Evolutionary conservation across 1,139 yeast genomes (phyloP), one percentile per base, ranked within the genome.

Genomic region (Scheffersomyces stambukii): DNA sequence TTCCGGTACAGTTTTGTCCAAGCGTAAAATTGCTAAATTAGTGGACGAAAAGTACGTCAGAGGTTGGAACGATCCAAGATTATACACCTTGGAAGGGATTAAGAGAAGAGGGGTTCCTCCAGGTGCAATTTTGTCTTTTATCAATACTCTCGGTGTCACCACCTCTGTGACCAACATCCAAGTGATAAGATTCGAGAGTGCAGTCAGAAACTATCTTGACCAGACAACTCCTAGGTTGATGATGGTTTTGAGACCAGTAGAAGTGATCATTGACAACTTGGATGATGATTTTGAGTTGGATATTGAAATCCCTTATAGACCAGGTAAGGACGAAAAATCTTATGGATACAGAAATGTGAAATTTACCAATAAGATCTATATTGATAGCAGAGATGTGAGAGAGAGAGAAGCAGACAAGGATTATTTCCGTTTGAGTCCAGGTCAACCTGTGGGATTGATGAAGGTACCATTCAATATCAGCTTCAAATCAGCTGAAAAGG

Each of bases 71-170:
- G 99, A 93, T 60, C 99, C 99, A 45, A 77, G 99, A 52, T 70
- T 93, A 50, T 91, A 79, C 58, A 93, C 99, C 6, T 72, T 93
- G 44, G 98, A 88, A 48, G 96, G 94, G 25, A 79, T 93, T 37
- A 82, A 86, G 53, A 84, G 99, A 59, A 84, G 99, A 56, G 99
- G 99, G 64, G 81, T 93, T 6, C 98, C 99, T 41, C 98, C 99
- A n/a, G 97, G 97, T 20, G 96, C 97, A 15, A 85, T 93, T 52
- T 70, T 93, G 48, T 75, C 88, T 22, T 93, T 93, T 56, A 84
- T 93, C 49, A 86, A 89, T 53, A 93, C 96, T 26, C 73, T 93
- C 44, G 99, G 99, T 48, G 98, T 93, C 32, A 93, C 98, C 27
- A 91, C 97, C 2, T 73, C 89, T 28, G 82, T 89, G 24, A 81